Evolutionary conservation across 2,329 filamentous ascomycete genomes (phyloP), one percentile per base, ranked within the genome.

Genomic region (Monascus ruber): DNA sequence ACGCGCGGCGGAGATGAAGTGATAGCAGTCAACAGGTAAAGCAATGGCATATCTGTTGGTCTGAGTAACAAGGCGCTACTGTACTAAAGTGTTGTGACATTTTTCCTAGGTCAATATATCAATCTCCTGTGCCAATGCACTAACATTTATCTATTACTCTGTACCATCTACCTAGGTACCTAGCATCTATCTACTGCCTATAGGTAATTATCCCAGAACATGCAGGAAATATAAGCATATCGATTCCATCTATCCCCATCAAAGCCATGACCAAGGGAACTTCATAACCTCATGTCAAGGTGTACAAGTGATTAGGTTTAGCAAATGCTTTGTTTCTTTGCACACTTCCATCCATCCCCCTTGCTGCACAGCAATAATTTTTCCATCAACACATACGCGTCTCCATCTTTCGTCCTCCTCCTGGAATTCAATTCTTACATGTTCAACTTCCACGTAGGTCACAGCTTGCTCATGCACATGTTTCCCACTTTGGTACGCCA

Each of bases 321-420:
- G 36, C 33, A 54, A 37, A 33, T 36, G 39, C 25, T 40, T 46
- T 26, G 47, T 8, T 31, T 54, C 56, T 43, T 51, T 58, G 11
- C 34, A 39, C 29, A 94, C 72, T 42, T 77, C 74, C 60, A 94
- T 75, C 70, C 76, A 81, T 0, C 87, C 87, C 2, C 73, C 78
- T 37, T 69, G 59, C 17, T 83, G 81, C 1, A 94, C 65, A 42
- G 76, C 73, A 3, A 95, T 76, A 51, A 94, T 93, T 38, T 82
- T 86, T 3, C 89, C 89, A 60, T 96, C 89, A n/a, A 96, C 71
- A 58, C 89, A 96, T 9, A 94, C 74, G 53, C 88, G 77, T 44
- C 89, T 72, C 87, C 87, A 95, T 38, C 78, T 69, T 39, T 60
- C 57, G 24, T 56, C 42, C 1, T 74, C 67, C 52, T 91, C 84